Conservation (phyloP, 352 stramenopile genomes). For the Peronospora tabacina region DNA sequence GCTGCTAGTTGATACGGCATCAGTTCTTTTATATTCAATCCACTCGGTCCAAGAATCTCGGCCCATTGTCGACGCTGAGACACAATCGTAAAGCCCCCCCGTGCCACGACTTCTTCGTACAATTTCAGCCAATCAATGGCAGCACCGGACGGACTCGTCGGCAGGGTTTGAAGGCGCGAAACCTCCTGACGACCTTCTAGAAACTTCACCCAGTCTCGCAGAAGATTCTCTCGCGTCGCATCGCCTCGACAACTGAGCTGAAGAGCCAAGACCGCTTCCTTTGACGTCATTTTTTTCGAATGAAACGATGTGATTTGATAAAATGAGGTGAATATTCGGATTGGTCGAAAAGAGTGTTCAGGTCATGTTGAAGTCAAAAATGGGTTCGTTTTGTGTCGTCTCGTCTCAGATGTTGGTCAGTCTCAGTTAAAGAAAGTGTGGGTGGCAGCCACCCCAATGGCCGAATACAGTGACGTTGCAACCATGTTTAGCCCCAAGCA, state of each 20-base stretch:
- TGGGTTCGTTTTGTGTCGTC: slow-evolving; percentile 4
- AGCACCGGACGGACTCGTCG: slow-evolving; percentile 41
- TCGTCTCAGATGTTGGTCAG: not conserved
- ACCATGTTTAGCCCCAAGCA: slow-evolving; percentile 40
- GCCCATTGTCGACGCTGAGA: slow-evolving; percentile 49
- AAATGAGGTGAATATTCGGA: not conserved
- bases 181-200: slow-evolving; percentile 40
- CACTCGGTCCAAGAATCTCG: slow-evolving; percentile 37
- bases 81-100: slow-evolving; percentile 47
- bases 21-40: slow-evolving; percentile 47
- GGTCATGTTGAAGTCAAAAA: slow-evolving; percentile 12
- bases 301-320: not conserved
- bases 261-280: slow-evolving; percentile 44
- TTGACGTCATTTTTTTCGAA: slow-evolving; percentile 13
- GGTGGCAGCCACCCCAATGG: not conserved
- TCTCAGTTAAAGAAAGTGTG: not conserved
- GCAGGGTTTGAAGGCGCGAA: slow-evolving; percentile 39
- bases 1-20: slow-evolving; percentile 55
- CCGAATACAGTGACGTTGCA: slow-evolving; percentile 28
- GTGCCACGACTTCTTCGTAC: slow-evolving; percentile 73
- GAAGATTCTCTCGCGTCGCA: slow-evolving; percentile 41
- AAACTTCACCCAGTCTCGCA: slow-evolving; percentile 57
- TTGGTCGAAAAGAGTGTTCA: slow-evolving; percentile 1
- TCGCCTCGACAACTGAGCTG: slow-evolving; percentile 64
- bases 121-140: slow-evolving; percentile 68